phyloP scores from a whole-genome alignment of 2,329 filamentous ascomycete genomes.

The Neopestalotiopsis sp. region DNA sequence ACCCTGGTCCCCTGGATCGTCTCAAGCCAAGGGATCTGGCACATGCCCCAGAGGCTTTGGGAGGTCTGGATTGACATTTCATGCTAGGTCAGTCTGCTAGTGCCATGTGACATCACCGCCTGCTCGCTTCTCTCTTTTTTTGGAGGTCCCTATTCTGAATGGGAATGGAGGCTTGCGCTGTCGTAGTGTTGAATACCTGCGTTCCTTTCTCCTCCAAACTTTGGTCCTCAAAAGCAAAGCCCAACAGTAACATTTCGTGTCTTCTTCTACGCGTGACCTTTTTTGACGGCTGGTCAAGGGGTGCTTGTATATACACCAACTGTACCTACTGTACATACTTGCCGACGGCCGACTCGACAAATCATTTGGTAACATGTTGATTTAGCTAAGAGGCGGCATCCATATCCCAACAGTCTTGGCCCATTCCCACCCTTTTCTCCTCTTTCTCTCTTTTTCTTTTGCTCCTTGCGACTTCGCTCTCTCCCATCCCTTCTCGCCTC shows the following conservation, averaged over 20 bases:
- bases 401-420: neutral
- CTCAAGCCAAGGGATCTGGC: neutral
- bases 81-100: neutral
- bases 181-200: no score
- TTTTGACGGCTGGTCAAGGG: neutral
- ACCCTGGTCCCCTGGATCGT: neutral
- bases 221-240: no score
- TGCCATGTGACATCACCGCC: neutral
- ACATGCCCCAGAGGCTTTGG: neutral
- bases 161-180: neutral
- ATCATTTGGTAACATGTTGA: conserved; percentile 3
- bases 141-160: neutral
- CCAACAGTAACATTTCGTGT: no score
- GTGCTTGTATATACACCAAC: neutral
- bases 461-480: neutral
- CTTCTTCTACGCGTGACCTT: no score
- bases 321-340: neutral
- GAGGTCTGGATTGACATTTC: neutral
- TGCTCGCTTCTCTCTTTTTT: neutral
- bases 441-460: neutral
- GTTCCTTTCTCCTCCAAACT: no score
- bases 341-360: neutral
- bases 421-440: neutral
- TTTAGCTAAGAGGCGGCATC: neutral
- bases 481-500: neutral